Percentiles rank a stretch among this genome's conserved stretches.
Evolutionary conservation across 805 yeast genomes (phyloP).

Genomic region (Yarrowia phangngaensis): DNA sequence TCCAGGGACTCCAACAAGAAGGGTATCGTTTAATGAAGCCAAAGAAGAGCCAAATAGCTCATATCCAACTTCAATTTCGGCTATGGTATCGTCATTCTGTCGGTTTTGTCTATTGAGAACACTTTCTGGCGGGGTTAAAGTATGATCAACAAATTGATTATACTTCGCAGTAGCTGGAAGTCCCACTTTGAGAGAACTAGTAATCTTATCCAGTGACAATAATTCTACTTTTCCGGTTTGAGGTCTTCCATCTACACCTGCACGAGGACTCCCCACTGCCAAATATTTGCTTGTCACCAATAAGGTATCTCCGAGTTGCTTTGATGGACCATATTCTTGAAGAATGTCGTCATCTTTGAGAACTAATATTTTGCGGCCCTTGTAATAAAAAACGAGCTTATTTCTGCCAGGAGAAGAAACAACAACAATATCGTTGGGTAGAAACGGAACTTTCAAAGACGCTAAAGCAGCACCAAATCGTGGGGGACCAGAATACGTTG

Average conservation of each 20-base stretch:
- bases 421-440: constrained; percentile 9
- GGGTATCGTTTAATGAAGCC: constrained; percentile 5
- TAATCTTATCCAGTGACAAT: background rate
- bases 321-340: background rate
- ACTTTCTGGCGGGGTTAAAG: background rate
- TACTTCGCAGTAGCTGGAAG: background rate
- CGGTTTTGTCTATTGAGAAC: constrained; percentile 4
- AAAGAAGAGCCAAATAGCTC: constrained; percentile 6
- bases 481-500: constrained; percentile 27
- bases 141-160: constrained; percentile 1
- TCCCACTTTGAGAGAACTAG: background rate
- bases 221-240: constrained; percentile 8
- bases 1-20: constrained; percentile 11
- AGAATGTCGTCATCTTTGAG: constrained; percentile 3
- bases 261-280: constrained; percentile 11
- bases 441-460: background rate
- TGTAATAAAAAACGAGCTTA: constrained; percentile 13
- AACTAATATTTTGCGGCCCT: constrained; percentile 5
- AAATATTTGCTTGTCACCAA: constrained; percentile 4
- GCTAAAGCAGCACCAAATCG: constrained; percentile 16
- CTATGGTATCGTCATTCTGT: background rate
- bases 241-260: background rate
- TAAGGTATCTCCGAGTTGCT: constrained; percentile 12
- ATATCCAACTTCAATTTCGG: constrained; percentile 4
- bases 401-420: constrained; percentile 5